Conservation (phyloP, 768 basidiomycete species). For the Phlegmacium glaucopus region DNA sequence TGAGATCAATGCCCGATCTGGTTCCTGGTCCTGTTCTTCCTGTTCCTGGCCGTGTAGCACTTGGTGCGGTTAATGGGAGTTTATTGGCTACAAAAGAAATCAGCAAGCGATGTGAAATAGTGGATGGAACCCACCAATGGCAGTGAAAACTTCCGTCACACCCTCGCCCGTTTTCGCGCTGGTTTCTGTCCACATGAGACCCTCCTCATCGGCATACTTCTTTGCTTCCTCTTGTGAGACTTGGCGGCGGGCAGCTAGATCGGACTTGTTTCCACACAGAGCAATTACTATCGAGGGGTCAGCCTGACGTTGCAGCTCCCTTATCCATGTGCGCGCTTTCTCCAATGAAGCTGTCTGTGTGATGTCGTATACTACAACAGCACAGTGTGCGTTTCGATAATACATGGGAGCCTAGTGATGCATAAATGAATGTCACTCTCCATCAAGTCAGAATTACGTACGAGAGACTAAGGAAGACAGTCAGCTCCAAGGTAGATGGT, state of each 20-base stretch:
- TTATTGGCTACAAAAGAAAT: slow-evolving; percentile 64
- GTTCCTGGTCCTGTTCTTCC: slow-evolving; percentile 49
- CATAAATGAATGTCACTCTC: slow-evolving; percentile 5
- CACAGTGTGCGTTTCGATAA: slow-evolving; percentile 92
- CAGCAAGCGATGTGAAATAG: slow-evolving; percentile 2
- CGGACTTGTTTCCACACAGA: slow-evolving; percentile 94
- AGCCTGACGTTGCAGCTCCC: slow-evolving; percentile 94
- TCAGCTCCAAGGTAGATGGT: slow-evolving; percentile 12
- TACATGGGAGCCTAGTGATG: slow-evolving; percentile 83
- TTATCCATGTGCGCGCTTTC: slow-evolving; percentile 95
- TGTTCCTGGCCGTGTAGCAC: slow-evolving; percentile 54
- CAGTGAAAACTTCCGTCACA: slow-evolving; percentile 81
- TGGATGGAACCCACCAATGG: slow-evolving; percentile 55
- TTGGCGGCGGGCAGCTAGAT: slow-evolving; percentile 81
- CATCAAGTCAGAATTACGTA: slow-evolving; percentile 37
- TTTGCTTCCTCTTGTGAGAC: slow-evolving; percentile 85
- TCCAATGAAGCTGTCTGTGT: slow-evolving; percentile 89
- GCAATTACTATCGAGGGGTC: slow-evolving; percentile 97
- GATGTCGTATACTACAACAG: slow-evolving; percentile 95
- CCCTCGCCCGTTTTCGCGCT: slow-evolving; percentile 89
- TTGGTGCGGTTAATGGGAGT: slow-evolving; percentile 76
- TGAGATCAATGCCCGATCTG: slow-evolving; percentile 76
- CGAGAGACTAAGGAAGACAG: slow-evolving; percentile 33
- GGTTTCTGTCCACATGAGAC: slow-evolving; percentile 89
- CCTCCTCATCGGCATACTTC: slow-evolving; percentile 91